phyloP scores from a whole-genome alignment of 371 early-diverging fungal genomes.

The Blakeslea trispora region DNA sequence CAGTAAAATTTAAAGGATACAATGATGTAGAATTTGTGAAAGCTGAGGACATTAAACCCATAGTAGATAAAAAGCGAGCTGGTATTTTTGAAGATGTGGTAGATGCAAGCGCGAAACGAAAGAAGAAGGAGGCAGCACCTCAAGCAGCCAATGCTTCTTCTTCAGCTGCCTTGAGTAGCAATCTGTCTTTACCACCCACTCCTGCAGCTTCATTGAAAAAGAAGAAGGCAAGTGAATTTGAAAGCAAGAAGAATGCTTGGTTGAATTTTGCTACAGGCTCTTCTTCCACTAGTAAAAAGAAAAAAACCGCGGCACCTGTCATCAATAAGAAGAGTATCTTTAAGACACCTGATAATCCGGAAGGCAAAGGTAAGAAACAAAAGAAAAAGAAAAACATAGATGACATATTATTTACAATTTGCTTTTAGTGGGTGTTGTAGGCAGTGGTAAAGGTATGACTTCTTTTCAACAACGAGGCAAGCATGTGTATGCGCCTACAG shows the following conservation, averaged over 20 bases:
- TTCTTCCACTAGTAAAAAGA: slow-evolving; percentile 33
- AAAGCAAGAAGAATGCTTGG: slow-evolving; percentile 80
- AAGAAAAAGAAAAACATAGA: not conserved
- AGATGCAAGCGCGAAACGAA: slow-evolving; percentile 27
- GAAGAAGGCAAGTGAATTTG: slow-evolving; percentile 66
- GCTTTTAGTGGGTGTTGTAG: slow-evolving; percentile 67
- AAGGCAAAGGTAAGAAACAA: slow-evolving; percentile 58
- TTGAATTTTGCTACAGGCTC: slow-evolving; percentile 68
- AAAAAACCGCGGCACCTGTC: slow-evolving; percentile 33
- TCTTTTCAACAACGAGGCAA: slow-evolving; percentile 67
- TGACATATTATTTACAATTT: not conserved
- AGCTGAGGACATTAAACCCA: slow-evolving; percentile 58
- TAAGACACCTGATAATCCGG: slow-evolving; percentile 67
- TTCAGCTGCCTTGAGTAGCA: slow-evolving; percentile 11
- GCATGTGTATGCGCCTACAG: slow-evolving; percentile 51
- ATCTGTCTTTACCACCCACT: slow-evolving; percentile 7
- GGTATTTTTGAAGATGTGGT: slow-evolving; percentile 49
- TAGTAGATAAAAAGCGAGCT: slow-evolving; percentile 38
- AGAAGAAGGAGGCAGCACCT: slow-evolving; percentile 8
- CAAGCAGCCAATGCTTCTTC: slow-evolving; percentile 14
- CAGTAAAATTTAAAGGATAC: slow-evolving; percentile 71
- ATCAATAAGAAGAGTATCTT: slow-evolving; percentile 73
- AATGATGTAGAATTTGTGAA: slow-evolving; percentile 56
- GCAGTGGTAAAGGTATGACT: slow-evolving; percentile 74
- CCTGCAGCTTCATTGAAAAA: slow-evolving; percentile 33